Conservation (phyloP, 768 basidiomycete genomes). For the Calocybe indica region DNA sequence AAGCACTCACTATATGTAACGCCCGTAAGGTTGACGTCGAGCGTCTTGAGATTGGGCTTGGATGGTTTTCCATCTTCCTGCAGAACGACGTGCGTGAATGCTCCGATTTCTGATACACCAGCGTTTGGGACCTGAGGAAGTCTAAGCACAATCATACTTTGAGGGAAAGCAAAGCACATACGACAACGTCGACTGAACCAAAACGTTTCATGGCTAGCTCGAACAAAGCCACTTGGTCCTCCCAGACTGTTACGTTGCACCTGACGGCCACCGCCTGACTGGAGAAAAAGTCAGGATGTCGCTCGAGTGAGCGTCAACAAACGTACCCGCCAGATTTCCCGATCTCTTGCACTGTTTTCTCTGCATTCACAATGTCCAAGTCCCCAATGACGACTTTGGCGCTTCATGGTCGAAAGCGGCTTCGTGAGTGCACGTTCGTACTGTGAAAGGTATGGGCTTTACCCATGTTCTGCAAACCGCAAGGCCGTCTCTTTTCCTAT, state of each 20-base stretch:
- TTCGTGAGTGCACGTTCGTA: not conserved
- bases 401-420: conserved; percentile 18
- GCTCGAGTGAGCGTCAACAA: not conserved
- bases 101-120: conserved; percentile 33
- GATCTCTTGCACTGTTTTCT: conserved; percentile 35
- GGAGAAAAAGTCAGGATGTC: conserved; percentile 2
- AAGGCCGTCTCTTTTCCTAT: conserved; percentile 48
- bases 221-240: conserved; percentile 47
- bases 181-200: conserved; percentile 49
- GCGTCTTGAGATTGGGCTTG: conserved; percentile 35
- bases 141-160: conserved; percentile 1
- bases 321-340: conserved; percentile 37
- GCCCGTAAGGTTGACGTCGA: conserved; percentile 45
- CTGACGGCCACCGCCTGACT: conserved; percentile 36
- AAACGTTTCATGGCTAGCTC: conserved; percentile 39
- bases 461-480: conserved; percentile 49
- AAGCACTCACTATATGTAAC: conserved; percentile 38
- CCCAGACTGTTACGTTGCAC: conserved; percentile 50
- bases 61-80: conserved; percentile 32
- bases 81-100: conserved; percentile 22
- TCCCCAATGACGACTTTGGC: conserved; percentile 54
- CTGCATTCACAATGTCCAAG: conserved; percentile 32
- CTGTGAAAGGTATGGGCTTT: conserved; percentile 7
- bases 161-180: conserved; percentile 17
- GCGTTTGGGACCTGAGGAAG: conserved; percentile 39